Base-by-base conservation (phyloP, 2,329 filamentous ascomycete genomes). In the Pseudogymnoascus verrucosus region DNA sequence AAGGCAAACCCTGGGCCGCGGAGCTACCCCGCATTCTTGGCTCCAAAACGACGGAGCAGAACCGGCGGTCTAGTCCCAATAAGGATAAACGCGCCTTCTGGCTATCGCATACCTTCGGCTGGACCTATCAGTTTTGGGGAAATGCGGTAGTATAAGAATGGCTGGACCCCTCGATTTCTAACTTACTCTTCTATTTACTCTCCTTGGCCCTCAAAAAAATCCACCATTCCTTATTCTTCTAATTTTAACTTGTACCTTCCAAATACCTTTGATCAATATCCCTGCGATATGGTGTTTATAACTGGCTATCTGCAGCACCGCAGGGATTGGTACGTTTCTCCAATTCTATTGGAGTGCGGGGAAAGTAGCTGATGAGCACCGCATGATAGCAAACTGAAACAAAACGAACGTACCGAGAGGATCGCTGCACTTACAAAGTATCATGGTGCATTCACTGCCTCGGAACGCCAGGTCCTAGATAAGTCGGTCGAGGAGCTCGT, bases 401-500 rank as follows among this genome's bases (percentile, higher is more conserved):
- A 95, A 77, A 77, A 85, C 66, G 86, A 96, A 74, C 88, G 93
- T 42, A 78, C 81, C 14, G 78, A 82, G 60, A 86, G 89, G 62
- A 89, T 97, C 69, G 80, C 82, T 37, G 82, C 81, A 5, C 83
- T 97, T 5, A 75, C 82, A 1, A 74, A 78, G 14, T 96, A 95
- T 75, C 86, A 84, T 63, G 81, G 78, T 16, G 80, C 86, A 1
- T 82, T 96, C 66, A 87, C 86, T 2, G 69, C 80, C 0, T 69
- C 79, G 40, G 91, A 97, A 69, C 82, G 83, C 59, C 78, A 82
- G 2, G 88, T 91, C 62, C 79, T 96, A 64, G 79, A 86, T 65
- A 87, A 84, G 65, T 85, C 91, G 12, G 95, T 97, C 65, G 85
- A 89, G 67, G 81, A 89, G 64, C 84, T 96, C 3, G 92, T 96